Evolutionary conservation across 1,284 basidiomycete species (phyloP), one percentile per base, ranked within the genome.

Genomic region (Gymnopus androsaceus): DNA sequence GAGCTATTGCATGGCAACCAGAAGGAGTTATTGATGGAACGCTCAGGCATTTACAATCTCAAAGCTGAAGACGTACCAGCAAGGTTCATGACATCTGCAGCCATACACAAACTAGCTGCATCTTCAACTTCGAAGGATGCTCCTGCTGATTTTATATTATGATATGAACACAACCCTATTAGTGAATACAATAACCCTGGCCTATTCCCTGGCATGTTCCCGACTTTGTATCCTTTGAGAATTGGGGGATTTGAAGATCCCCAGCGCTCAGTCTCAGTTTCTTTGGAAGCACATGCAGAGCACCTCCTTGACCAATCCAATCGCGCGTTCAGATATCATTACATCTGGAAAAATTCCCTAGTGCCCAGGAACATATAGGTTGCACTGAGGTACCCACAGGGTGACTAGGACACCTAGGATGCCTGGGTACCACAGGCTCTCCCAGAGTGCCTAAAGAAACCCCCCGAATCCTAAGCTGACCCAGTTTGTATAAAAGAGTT

Each of bases 151-250:
- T 59, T 71, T 30, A 60, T 62, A 36, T 62, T 63, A 40, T 52
- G 40, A 4, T 30, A 52, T 4, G 7, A 23, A 37, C 33, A 36
- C 11, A 56, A 63, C 9, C 55, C 52, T 33, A 61, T 64, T 46
- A 6, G 7, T 33, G 69, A 69, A 58, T 72, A 63, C 56, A 46
- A 63, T 12, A 68, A 72, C 57, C 65, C 67, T 3, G n/a, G 31
- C 12, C 47, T 72, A 3, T 64, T 71, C 47, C 68, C 68, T 54
- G 71, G 7, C 70, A 67, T 61, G 70, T 70, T n/a, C n/a, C n/a
- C n/a, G n/a, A n/a, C n/a, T n/a, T n/a, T n/a, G n/a, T n/a, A n/a
- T n/a, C n/a, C n/a, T 2, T 70, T 67, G 59, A 69, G 72, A 3
- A 47, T 63, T 37, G 71, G 72, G 11, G 72, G 70, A 0, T 69